Base-by-base conservation (phyloP, 2,329 filamentous ascomycete genomes). In the Blastomyces silverae region DNA sequence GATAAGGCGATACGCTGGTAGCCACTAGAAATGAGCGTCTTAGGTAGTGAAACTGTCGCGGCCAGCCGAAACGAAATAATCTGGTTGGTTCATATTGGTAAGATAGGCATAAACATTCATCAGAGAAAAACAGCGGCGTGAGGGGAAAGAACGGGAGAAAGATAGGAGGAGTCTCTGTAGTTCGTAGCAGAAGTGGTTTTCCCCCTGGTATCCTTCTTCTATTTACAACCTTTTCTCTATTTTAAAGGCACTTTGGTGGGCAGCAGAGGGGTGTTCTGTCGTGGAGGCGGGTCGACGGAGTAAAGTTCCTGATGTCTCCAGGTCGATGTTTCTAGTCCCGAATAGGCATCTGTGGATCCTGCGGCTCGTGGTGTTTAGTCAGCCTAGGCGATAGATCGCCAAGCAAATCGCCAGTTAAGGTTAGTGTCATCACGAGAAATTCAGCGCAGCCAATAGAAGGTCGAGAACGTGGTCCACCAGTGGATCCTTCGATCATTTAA, bases 1-100 rank as follows among this genome's bases (percentile, higher is more conserved):
- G 4, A 44, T 44, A 3, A 59, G 37, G 56, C 56, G 56, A 44
- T 44, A 59, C 56, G 37, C n/a, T 28, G 37, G 28, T 11, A 22
- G n/a, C 13, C 37, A 17, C 56, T 59, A 44, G 37, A 59, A 59
- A 59, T 25, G 56, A 59, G 37, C 22, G 56, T 59, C 13, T 17
- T 5, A 42, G 37, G 28, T 3, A 28, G 56, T 44, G 31, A 17
- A 42, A 44, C n/a, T 59, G 44, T 59, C 22, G 34, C 6, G 15
- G 34, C n/a, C 13, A 44, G 56, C 39, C 56, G 55, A 59, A 44
- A 15, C 34, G 34, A 20, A 44, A 42, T n/a, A 44, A 39, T 34
- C 34, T 13, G 10, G 28, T 57, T 25, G 34, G 55, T 10, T 39
- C 20, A 37, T 34, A 31, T 20, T 1, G n/a, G 8, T 22, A 15